Base-by-base conservation (phyloP, 139 green algal genomes). In the Ulvella scutata region DNA sequence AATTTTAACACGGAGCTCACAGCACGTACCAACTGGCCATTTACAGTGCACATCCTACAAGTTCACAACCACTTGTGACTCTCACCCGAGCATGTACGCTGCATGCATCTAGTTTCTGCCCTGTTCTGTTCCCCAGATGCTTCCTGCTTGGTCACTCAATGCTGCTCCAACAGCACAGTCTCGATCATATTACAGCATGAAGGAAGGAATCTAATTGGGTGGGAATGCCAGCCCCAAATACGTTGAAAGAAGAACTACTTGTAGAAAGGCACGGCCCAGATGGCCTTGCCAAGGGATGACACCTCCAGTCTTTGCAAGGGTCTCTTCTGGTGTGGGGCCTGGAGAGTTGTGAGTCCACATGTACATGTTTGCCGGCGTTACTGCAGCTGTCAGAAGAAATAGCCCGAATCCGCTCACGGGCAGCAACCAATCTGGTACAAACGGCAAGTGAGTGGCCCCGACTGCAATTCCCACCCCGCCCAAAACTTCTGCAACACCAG, bases 301-400 rank as follows among this genome's bases (percentile, higher is more conserved):
- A 10, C 33, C 33, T 26, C 2, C 51, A 10, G 51, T n/a, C 51
- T 67, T 67, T 23, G 9, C 77, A n/a, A 74, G 38, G 3, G 38
- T 37, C 33, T 67, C 78, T 43, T 82, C 72, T 21, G 81, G 78
- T 17, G 78, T 36, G 17, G 81, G 78, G 9, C 78, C 81, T 3
- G 76, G 81, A 10, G 81, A 78, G 43, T 85, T 85, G 78, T 85
- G 78, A 7, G 78, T 85, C 17, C 59, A 75, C 82, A 86, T 86
- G 79, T 82, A 84, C 37, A 83, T 81, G 77, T 86, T 86, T 77
- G 79, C 72, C 4, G 82, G 82, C 3, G 76, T 83, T 2, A 84
- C 76, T 1, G 40, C 79, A 0, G 72, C 33, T 6, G 75, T 76
- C 2, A 86, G 79, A 10, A 74, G 28, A 39, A 84, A 82, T n/a